Evolutionary conservation across 2,329 filamentous ascomycete species (phyloP).

Genomic region (Pyrenophora seminiperda): DNA sequence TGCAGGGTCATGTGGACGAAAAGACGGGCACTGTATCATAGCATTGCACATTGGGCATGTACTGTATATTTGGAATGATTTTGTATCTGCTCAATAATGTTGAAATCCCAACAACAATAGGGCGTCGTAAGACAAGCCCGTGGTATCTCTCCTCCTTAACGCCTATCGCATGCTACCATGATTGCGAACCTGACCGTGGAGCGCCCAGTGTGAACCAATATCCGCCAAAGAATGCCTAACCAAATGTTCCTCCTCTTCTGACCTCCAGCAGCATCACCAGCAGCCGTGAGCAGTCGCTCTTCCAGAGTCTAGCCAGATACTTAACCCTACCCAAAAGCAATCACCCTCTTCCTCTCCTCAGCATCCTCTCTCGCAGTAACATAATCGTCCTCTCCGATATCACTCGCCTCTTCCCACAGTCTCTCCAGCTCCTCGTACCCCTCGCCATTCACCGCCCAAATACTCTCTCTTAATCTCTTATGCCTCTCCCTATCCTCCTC

Average conservation of each 20-base stretch:
- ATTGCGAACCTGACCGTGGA: neutral
- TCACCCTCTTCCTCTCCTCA: slow-evolving; percentile 57
- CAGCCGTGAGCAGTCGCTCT: no score
- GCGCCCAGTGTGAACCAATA: slow-evolving; percentile 5
- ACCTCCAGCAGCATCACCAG: neutral
- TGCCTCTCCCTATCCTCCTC: slow-evolving; percentile 96
- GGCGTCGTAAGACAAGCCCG: slow-evolving; percentile 16
- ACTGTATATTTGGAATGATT: slow-evolving; percentile 44
- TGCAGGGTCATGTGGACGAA: slow-evolving; percentile 4
- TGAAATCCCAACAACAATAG: slow-evolving; percentile 22
- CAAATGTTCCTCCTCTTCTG: neutral
- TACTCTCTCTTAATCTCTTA: slow-evolving; percentile 86
- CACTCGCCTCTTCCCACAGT: slow-evolving; percentile 86
- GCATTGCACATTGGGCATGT: slow-evolving; percentile 42
- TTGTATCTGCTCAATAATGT: slow-evolving; percentile 38
- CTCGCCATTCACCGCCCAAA: slow-evolving; percentile 81
- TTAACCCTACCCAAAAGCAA: slow-evolving; percentile 45
- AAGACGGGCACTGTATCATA: slow-evolving; percentile 40
- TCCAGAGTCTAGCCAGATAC: no score
- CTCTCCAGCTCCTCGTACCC: slow-evolving; percentile 71
- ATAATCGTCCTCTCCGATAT: slow-evolving; percentile 85
- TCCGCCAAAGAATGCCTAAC: neutral
- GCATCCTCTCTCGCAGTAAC: slow-evolving; percentile 76
- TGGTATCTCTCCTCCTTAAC: slow-evolving; percentile 43
- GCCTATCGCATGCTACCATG: slow-evolving; percentile 30